Conservation (phyloP, 2,329 filamentous ascomycete genomes). For the Penicillium frequentans region DNA sequence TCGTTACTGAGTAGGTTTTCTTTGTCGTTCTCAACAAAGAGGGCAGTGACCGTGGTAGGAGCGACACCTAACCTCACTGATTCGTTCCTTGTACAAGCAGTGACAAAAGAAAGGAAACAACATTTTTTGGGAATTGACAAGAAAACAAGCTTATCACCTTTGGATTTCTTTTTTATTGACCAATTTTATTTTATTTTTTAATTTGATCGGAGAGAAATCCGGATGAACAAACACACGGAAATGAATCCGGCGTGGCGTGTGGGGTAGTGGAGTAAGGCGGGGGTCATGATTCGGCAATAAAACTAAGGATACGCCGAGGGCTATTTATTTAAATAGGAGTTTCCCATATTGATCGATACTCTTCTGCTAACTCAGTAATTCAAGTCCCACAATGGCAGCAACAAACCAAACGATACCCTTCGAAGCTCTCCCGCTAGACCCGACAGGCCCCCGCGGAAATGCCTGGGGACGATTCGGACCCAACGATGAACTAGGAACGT, state of each 20-base stretch:
- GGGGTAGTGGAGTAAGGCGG: not conserved
- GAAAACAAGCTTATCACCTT: fast-evolving
- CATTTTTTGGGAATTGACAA: too few relatives aligned
- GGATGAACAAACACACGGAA: not conserved
- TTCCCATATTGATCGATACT: not conserved
- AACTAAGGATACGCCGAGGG: conserved; percentile 11
- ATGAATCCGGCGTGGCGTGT: not conserved
- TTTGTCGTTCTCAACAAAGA: too few relatives aligned
- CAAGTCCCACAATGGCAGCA: conserved; percentile 2
- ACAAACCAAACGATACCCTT: conserved; percentile 8
- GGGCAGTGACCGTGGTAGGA: too few relatives aligned
- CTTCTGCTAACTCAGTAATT: too few relatives aligned
- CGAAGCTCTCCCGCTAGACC: conserved; percentile 20
- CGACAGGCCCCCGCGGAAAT: conserved; percentile 51
- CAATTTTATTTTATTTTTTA: too few relatives aligned
- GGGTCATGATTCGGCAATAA: not conserved
- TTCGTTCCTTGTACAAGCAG: too few relatives aligned
- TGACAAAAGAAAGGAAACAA: too few relatives aligned
- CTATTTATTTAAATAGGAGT: not conserved
- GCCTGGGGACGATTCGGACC: conserved; percentile 58
- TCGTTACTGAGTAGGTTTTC: too few relatives aligned
- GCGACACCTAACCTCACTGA: too few relatives aligned
- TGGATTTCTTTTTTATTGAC: too few relatives aligned
- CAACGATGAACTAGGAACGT: conserved; percentile 53
- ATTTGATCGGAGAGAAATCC: too few relatives aligned